These are phyloP conservation scores for Microcyclosporella mali DNA, from an alignment of 2,329 filamentous ascomycete species.

Conservation along the genomic window DNA sequence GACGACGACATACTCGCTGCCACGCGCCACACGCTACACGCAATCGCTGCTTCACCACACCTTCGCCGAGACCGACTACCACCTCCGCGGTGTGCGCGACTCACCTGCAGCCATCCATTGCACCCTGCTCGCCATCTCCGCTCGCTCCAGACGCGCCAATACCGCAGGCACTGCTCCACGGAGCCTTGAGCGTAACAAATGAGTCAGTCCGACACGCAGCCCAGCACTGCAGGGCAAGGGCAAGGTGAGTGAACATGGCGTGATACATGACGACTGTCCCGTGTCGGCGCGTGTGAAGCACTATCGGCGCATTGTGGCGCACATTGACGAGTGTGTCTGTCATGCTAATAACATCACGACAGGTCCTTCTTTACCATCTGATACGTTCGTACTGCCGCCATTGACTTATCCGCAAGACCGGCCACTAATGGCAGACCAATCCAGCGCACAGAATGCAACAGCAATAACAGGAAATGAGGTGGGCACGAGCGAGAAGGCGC, in stretches of 20 bases:
- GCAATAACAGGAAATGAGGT: not conserved
- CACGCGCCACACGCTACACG: not conserved
- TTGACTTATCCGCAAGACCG: constrained; percentile 16
- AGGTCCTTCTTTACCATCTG: constrained; percentile 20
- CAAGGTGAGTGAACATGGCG: constrained; percentile 18
- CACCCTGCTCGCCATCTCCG: constrained; percentile 3
- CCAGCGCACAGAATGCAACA: constrained; percentile 14
- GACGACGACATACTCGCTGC: not conserved
- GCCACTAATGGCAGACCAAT: constrained; percentile 9
- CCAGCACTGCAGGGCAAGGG: constrained; percentile 18
- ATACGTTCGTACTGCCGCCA: constrained; percentile 18
- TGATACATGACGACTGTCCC: not conserved
- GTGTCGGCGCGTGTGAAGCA: no score
- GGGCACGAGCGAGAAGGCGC: constrained; percentile 1
- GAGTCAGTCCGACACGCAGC: constrained; percentile 25
- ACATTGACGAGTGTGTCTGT: not conserved
- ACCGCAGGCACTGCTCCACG: constrained; percentile 13
- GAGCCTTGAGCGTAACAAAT: constrained; percentile 19
- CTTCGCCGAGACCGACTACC: not conserved
- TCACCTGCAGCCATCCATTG: not conserved
- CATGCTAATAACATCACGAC: constrained; percentile 6
- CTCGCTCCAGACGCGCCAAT: not conserved
- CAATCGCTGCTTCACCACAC: not conserved
- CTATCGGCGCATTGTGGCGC: no score
- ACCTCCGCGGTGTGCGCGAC: not conserved